phyloP scores from a whole-genome alignment of 75 land plant genomes.

The Adiantum capillusveneris region DNA sequence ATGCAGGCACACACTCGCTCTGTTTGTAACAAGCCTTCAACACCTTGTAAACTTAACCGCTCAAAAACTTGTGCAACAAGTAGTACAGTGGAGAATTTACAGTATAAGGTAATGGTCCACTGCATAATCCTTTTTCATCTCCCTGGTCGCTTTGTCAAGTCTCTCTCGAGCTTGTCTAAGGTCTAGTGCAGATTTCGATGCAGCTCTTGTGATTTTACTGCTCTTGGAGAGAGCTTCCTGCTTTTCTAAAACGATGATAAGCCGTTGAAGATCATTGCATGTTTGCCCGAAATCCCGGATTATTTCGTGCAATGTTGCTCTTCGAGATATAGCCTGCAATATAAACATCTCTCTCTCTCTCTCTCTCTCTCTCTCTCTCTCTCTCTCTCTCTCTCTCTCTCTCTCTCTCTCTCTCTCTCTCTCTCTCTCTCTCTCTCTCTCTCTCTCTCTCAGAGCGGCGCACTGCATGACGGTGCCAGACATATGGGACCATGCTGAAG shows the following conservation, averaged over 20 bases:
- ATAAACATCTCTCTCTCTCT: background rate
- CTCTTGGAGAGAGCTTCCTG: slow-evolving; percentile 22
- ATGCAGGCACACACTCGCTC: too few species aligned
- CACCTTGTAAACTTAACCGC: too few species aligned
- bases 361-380: slow-evolving; percentile 5
- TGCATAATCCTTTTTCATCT: slow-evolving; percentile 52
- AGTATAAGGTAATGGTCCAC: slow-evolving; percentile 79
- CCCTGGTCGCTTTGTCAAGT: slow-evolving; percentile 58
- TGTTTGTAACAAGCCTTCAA: too few species aligned
- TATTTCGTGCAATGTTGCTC: slow-evolving; percentile 84
- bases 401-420: slow-evolving; percentile 6
- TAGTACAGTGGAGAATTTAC: too few species aligned
- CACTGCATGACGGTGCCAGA: too few species aligned
- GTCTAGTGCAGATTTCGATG: slow-evolving; percentile 30
- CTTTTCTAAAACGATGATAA: slow-evolving; percentile 51
- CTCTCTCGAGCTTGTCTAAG: slow-evolving; percentile 50
- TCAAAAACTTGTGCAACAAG: too few species aligned
- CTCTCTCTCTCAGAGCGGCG: too few species aligned
- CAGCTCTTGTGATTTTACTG: background rate
- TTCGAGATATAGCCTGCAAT: slow-evolving; percentile 75
- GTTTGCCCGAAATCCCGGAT: slow-evolving; percentile 82
- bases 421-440: slow-evolving; percentile 7
- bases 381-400: slow-evolving; percentile 9
- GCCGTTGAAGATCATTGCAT: slow-evolving; percentile 56
- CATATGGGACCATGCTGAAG: too few species aligned